Evolutionary conservation across 129 eudicot species (phyloP).

Genomic region (Logfia minima): DNA sequence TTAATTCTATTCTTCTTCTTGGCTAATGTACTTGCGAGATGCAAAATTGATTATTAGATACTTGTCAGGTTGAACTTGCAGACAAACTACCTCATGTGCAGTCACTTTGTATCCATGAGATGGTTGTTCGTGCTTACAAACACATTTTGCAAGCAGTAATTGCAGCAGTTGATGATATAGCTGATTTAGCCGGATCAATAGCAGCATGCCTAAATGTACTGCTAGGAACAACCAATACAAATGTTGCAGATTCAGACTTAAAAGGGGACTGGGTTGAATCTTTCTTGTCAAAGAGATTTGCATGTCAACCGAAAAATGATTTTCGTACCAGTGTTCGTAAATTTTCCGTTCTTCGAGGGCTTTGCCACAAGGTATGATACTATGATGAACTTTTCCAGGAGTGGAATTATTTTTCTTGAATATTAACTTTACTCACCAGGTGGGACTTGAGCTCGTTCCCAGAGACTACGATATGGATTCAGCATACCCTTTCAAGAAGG

Average conservation of each 20-base stretch:
- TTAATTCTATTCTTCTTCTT: not conserved
- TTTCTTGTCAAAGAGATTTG: slow-evolving; percentile 75
- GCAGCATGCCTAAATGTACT: slow-evolving; percentile 80
- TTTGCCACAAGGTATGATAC: slow-evolving; percentile 80
- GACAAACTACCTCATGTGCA: slow-evolving; percentile 99
- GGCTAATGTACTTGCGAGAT: not conserved
- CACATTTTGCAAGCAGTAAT: slow-evolving; percentile 87
- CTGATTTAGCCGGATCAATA: slow-evolving; percentile 63
- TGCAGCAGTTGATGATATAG: slow-evolving; percentile 64
- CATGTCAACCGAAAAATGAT: slow-evolving; percentile 69
- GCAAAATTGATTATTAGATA: not conserved
- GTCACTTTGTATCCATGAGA: slow-evolving; percentile 93
- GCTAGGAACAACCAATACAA: slow-evolving; percentile 56
- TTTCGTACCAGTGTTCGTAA: slow-evolving; percentile 60
- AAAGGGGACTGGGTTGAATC: slow-evolving; percentile 85
- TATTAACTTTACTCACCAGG: slow-evolving; percentile 39
- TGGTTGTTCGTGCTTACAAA: slow-evolving; percentile 91
- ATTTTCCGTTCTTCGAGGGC: slow-evolving; percentile 89
- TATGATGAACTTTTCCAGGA: slow-evolving; percentile 20
- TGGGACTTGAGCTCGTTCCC: slow-evolving; percentile 95
- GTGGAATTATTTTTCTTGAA: not conserved
- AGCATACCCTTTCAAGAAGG: slow-evolving; percentile 67
- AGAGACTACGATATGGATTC: slow-evolving; percentile 94
- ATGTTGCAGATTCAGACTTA: slow-evolving; percentile 20
- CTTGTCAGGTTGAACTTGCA: slow-evolving; percentile 78